phyloP scores from a whole-genome alignment of 2,329 filamentous ascomycete species.

The Diaporthe sp. region DNA sequence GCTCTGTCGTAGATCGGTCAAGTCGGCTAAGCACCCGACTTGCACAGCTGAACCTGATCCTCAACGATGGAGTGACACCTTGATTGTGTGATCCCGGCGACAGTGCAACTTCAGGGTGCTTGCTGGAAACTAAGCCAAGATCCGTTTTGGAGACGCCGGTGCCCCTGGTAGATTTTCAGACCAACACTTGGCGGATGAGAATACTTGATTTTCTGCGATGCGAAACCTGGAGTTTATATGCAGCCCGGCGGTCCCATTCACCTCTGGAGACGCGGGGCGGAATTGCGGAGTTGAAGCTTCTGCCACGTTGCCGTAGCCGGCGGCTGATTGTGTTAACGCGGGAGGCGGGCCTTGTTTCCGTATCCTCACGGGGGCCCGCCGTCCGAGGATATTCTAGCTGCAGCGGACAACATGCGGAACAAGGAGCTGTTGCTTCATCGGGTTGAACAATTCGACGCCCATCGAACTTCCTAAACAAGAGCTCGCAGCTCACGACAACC shows the following conservation, averaged over 20 bases:
- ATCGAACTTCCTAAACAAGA: neutral
- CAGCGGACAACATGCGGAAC: conserved; percentile 2
- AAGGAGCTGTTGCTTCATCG: neutral
- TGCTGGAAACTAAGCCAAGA: conserved; percentile 10
- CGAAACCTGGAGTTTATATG: conserved; percentile 23
- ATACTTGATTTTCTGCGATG: neutral
- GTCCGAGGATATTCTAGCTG: conserved; percentile 14
- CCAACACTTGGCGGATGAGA: conserved; percentile 12
- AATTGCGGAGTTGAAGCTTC: conserved; percentile 27
- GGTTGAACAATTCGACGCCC: neutral
- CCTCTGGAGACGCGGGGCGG: conserved; percentile 23
- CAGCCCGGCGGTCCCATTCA: neutral
- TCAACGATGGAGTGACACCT: conserved; percentile 30
- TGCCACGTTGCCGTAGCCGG: conserved; percentile 26
- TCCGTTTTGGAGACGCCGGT: neutral
- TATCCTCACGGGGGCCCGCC: conserved; percentile 31
- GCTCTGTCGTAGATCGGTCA: conserved; percentile 30
- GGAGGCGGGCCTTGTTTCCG: conserved; percentile 37
- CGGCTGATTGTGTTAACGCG: conserved; percentile 26
- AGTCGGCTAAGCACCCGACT: conserved; percentile 35
- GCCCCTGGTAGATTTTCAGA: neutral
- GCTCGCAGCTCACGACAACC: conserved; percentile 25
- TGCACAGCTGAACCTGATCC: conserved; percentile 7
- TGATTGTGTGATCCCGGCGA: conserved; percentile 23
- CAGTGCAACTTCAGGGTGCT: conserved; percentile 15